Percentiles rank a stretch among this genome's conserved stretches.
These are phyloP conservation scores for Penicillium parvum DNA, from an alignment of 495 filamentous ascomycete genomes.

Conservation along the genomic window DNA sequence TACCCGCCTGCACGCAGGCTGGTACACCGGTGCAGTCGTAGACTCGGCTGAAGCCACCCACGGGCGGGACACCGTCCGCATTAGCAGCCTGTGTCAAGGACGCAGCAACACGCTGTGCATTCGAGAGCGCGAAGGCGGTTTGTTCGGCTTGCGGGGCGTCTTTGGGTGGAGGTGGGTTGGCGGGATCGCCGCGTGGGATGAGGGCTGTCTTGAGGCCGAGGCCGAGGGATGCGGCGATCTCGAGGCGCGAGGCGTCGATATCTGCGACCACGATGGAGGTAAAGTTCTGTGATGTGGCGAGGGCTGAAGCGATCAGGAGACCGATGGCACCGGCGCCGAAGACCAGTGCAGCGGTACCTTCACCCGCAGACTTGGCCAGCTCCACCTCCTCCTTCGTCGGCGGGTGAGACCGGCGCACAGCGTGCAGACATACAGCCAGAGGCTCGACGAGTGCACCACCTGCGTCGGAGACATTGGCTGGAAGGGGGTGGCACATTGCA, in stretches of 20 bases:
- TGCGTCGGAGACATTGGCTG: slow-evolving; percentile 55
- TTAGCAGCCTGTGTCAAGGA: slow-evolving; percentile 38
- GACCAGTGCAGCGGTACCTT: slow-evolving; percentile 57
- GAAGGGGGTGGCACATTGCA: slow-evolving; percentile 51
- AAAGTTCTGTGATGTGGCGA: slow-evolving; percentile 60
- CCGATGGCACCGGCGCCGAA: slow-evolving; percentile 82
- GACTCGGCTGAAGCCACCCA: slow-evolving; percentile 65
- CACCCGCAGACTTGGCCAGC: slow-evolving; percentile 16
- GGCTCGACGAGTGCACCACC: slow-evolving; percentile 77
- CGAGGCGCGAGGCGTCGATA: slow-evolving; percentile 66
- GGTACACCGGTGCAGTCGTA: slow-evolving; percentile 94
- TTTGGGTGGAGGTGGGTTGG: slow-evolving; percentile 28
- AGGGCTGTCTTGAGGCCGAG: slow-evolving; percentile 61
- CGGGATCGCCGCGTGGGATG: slow-evolving; percentile 47
- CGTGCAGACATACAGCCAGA: slow-evolving; percentile 75
- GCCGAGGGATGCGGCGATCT: slow-evolving; percentile 65
- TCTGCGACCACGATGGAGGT: slow-evolving; percentile 76
- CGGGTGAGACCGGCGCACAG: slow-evolving; percentile 56
- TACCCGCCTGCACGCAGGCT: slow-evolving; percentile 76
- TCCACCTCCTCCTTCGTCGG: slow-evolving; percentile 30
- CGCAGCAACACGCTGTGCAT: slow-evolving; percentile 42
- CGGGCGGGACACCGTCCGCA: slow-evolving; percentile 20
- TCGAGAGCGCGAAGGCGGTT: slow-evolving; percentile 33
- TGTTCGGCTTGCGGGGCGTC: slow-evolving; percentile 42
- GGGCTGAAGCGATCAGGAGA: slow-evolving; percentile 58